Conservation (phyloP, 2,329 filamentous ascomycete genomes). For the Claviceps sp. region DNA sequence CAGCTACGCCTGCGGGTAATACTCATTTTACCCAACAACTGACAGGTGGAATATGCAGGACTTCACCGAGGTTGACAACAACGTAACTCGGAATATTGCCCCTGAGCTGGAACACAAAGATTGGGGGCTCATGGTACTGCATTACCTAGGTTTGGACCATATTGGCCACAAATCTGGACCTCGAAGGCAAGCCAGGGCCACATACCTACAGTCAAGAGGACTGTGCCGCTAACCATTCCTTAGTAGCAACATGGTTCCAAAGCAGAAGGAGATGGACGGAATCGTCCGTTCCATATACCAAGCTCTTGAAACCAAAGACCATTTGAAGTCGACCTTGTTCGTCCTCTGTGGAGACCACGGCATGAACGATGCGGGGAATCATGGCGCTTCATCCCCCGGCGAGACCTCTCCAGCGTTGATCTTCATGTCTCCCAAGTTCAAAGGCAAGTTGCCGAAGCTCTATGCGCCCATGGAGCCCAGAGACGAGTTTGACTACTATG, state of each 20-base stretch:
- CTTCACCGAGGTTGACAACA: slow-evolving; percentile 94
- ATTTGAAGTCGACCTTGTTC: slow-evolving; percentile 67
- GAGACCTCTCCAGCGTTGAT: slow-evolving; percentile 89
- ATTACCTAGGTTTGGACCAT: slow-evolving; percentile 91
- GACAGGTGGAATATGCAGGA: slow-evolving; percentile 41
- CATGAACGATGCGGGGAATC: slow-evolving; percentile 98
- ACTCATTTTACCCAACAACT: neutral
- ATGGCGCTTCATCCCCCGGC: slow-evolving; percentile 83
- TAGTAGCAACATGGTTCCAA: slow-evolving; percentile 81
- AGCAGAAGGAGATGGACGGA: slow-evolving; percentile 86
- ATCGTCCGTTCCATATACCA: slow-evolving; percentile 66
- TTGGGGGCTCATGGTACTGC: slow-evolving; percentile 88
- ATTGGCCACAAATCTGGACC: slow-evolving; percentile 96
- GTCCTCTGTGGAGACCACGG: slow-evolving; percentile 89
- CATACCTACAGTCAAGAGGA: neutral
- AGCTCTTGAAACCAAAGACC: slow-evolving; percentile 55
- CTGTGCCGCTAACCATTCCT: neutral
- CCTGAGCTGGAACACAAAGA: slow-evolving; percentile 62
- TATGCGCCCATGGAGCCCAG: slow-evolving; percentile 43
- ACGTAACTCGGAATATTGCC: slow-evolving; percentile 83
- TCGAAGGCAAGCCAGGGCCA: slow-evolving; percentile 41
- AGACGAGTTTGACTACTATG: slow-evolving; percentile 73
- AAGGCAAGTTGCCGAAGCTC: slow-evolving; percentile 31
- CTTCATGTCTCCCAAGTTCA: slow-evolving; percentile 78
- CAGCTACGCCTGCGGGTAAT: neutral